phyloP scores from a whole-genome alignment of 257 asterid genomes.

The Jasminum sambac region DNA sequence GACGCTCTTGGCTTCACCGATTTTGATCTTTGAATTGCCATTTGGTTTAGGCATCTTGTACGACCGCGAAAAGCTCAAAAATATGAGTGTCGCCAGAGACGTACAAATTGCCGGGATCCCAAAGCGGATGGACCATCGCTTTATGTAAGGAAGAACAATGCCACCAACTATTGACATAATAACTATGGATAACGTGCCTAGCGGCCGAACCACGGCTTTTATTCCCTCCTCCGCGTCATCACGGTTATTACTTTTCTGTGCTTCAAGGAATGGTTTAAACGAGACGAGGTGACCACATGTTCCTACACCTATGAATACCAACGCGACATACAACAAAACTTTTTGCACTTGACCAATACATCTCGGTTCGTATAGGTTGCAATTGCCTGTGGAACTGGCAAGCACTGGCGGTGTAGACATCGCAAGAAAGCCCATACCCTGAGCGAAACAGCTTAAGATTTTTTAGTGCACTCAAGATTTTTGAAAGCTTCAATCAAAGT shows the following conservation, averaged over 20 bases:
- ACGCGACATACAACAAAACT: constrained; percentile 44
- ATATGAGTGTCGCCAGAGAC: constrained; percentile 28
- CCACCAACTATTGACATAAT: constrained; percentile 34
- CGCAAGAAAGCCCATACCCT: constrained; percentile 56
- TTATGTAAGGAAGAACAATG: constrained; percentile 51
- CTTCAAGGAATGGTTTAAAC: constrained; percentile 15
- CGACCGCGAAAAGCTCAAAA: constrained; percentile 9
- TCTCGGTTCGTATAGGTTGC: constrained; percentile 39
- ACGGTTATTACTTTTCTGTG: constrained; percentile 27
- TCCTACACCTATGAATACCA: constrained; percentile 47
- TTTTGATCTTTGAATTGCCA: constrained; percentile 50
- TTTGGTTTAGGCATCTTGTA: constrained; percentile 8
- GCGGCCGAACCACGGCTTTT: neutral
- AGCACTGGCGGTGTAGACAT: constrained; percentile 63
- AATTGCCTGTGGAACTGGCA: constrained; percentile 35
- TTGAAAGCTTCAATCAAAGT: no score
- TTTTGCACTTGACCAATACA: constrained; percentile 52
- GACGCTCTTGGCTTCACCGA: constrained; percentile 52
- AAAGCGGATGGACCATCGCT: constrained; percentile 50
- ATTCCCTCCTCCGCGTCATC: neutral
- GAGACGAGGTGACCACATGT: constrained; percentile 39
- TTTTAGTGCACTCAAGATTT: no score
- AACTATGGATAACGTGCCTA: neutral
- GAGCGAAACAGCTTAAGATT: neutral
- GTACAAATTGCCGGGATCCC: constrained; percentile 51